Percentiles rank a stretch among this genome's conserved stretches.
phyloP scores from a whole-genome alignment of 2,329 filamentous ascomycete species.

The Neofusicoccum ribis region DNA sequence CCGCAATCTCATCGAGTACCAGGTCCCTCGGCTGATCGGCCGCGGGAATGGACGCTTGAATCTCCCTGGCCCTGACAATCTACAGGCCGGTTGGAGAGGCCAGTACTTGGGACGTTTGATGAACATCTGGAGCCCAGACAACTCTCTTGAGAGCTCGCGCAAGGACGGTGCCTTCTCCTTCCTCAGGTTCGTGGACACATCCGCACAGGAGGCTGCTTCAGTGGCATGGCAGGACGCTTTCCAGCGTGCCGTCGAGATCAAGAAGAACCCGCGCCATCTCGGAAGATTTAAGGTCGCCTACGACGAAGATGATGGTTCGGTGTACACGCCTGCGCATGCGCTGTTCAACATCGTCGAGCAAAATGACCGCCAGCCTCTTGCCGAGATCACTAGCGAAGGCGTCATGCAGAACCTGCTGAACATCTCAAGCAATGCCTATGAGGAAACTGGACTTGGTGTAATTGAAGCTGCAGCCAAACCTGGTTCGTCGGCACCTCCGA shows the following conservation, averaged over 20 bases:
- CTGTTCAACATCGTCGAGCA: conserved; percentile 79
- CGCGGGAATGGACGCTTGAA: conserved; percentile 75
- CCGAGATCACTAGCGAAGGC: conserved; percentile 70
- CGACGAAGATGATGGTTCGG: conserved; percentile 60
- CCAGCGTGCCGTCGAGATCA: conserved; percentile 67
- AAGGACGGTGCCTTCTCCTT: conserved; percentile 77
- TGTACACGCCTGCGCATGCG: conserved; percentile 71
- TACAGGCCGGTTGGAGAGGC: conserved; percentile 73
- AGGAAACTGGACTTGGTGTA: conserved; percentile 69
- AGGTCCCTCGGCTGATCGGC: conserved; percentile 79
- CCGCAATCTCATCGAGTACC: conserved; percentile 80
- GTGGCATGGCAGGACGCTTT: conserved; percentile 71
- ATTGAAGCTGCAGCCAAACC: conserved; percentile 81
- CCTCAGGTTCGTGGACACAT: conserved; percentile 81
- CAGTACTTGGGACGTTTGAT: conserved; percentile 78
- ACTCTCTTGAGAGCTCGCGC: conserved; percentile 66
- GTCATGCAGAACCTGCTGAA: conserved; percentile 76
- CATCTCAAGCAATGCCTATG: conserved; percentile 66
- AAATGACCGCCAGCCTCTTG: conserved; percentile 64
- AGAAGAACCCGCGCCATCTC: conserved; percentile 56
- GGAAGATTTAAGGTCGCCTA: conserved; percentile 69
- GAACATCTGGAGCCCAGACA: conserved; percentile 85
- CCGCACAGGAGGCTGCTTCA: conserved; percentile 69
- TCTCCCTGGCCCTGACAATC: conserved; percentile 71
- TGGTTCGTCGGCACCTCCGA: conserved; percentile 79